Evolutionary conservation across 202 grass and related monocot species (phyloP), one percentile per base, ranked within the genome.

Genomic region (Eragrostis tef): DNA sequence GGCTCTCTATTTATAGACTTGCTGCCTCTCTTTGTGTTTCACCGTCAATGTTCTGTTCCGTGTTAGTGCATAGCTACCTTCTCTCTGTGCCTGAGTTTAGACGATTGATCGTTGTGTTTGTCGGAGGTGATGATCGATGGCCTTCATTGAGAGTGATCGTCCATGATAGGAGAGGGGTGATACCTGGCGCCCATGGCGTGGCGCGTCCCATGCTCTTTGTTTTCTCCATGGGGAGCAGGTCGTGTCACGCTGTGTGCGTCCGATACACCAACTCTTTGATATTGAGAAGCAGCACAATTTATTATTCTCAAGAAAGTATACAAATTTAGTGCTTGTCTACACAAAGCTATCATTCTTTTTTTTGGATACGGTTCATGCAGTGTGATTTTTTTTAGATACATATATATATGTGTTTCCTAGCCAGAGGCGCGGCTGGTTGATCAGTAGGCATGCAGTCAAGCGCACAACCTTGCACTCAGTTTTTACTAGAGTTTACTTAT

Each of bases 211-310:
- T 24, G 51, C 17, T 54, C 51, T 17, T 8, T n/a, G n/a, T 2
- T 31, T 31, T 31, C 29, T 54, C 17, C 6, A 20, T n/a, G 51
- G 51, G 1, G 51, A 3, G 11, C 3, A 12, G 22, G 57, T 60
- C 22, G 57, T 60, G 57, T 22, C 57, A 73, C 50, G 71, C 71
- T 56, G 71, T 56, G 71, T 19, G 71, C 71, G 71, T 54, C 71
- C 10, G 50, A 73, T 56, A 31, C 29, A 39, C 50, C 71, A 24
- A 26, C 57, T 60, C 57, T 13, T 26, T 60, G 21, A 26, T 12
- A 25, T 26, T n/a, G 20, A 22, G 8, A 24, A 11, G 54, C n/a
- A 0, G 54, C 54, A n/a, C 1, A 24, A 24, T 58, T 58, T 21
- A 11, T 7, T 24, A 58, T 58, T 58, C 6, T 24, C 20, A 22